Evolutionary conservation across 306 rosid species (phyloP), one percentile per base, ranked within the genome.

Genomic region (Sicyos baderoa): DNA sequence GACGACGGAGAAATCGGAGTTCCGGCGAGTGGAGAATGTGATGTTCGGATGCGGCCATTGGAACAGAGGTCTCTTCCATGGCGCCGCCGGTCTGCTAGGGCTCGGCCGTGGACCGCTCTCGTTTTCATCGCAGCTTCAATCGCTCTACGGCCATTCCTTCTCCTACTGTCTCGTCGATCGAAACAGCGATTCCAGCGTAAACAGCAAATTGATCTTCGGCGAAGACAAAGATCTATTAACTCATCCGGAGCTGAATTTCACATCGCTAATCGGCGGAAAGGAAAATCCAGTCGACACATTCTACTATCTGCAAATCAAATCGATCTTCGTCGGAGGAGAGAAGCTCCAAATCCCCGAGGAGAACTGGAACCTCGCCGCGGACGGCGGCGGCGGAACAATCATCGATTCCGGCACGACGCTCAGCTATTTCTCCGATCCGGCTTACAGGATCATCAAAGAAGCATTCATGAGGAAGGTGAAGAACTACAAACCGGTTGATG

Each of bases 41-140:
- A 90, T 93, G 99, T 93, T 93, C 59, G 97, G 99, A 11, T 93
- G 99, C 69, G 99, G 99, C 5, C 99, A 93, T 80, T 93, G 99
- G 99, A 93, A 93, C 79, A 81, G 99, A 83, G 99, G 99, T 15
- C 79, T 93, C 4, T 93, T 93, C 68, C 95, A 85, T 73, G 99
- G 99, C 12, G 99, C 99, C 74, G 88, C 99, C 22, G 99, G 99
- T 29, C 76, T 93, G 75, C 67, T 93, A 32, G 99, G 99, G 44
- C 81, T 93, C 12, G 99, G 99, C 7, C 88, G 87, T 77, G 99
- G 97, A 10, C 86, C 97, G 23, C 85, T 93, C 19, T 93, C 99
- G 11, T 93, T 93, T 81, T 86, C 96, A 49, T 93, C 99, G 13
- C 99, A 93, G 77, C 87, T 93, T n/a, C 96, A 88, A 74, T 85